phyloP scores from a whole-genome alignment of 2,329 filamentous ascomycete species.

The Verticillium nonalfalfae region DNA sequence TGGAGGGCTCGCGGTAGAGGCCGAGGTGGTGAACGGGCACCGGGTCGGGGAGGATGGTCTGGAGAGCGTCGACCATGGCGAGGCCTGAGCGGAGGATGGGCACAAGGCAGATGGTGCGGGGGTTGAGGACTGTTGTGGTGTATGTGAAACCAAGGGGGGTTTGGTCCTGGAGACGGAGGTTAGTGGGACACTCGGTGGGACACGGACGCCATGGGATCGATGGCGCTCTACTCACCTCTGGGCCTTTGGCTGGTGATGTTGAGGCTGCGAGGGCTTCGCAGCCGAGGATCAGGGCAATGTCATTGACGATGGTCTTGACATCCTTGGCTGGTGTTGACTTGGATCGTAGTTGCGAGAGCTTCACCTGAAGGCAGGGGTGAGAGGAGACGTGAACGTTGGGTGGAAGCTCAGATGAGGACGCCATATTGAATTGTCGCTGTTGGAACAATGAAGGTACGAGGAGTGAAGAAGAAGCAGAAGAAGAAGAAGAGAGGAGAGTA shows the following conservation, averaged over 20 bases:
- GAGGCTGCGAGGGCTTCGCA: constrained; percentile 70
- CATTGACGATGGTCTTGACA: constrained; percentile 75
- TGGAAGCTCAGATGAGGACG: constrained; percentile 34
- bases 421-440: constrained; percentile 16
- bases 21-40: constrained; percentile 90
- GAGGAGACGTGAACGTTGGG: constrained; percentile 69
- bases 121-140: constrained; percentile 55
- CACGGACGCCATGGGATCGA: neutral
- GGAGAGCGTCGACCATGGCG: constrained; percentile 83
- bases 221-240: constrained; percentile 47
- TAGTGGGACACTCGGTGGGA: neutral
- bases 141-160: constrained; percentile 77
- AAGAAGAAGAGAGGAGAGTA: constrained; percentile 5
- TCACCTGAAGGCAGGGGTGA: constrained; percentile 81
- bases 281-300: constrained; percentile 76
- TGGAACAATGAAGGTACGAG: neutral
- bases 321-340: constrained; percentile 63
- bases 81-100: constrained; percentile 90
- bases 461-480: constrained; percentile 1
- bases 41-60: constrained; percentile 72
- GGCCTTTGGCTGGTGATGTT: constrained; percentile 49
- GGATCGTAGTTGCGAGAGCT: constrained; percentile 85
- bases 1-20: constrained; percentile 84
- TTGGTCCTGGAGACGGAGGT: constrained; percentile 48
- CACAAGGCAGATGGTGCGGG: constrained; percentile 69